Evolutionary conservation across 2,329 filamentous ascomycete genomes (phyloP), one percentile per base, ranked within the genome.

Genomic region (Trichoderma sp.): DNA sequence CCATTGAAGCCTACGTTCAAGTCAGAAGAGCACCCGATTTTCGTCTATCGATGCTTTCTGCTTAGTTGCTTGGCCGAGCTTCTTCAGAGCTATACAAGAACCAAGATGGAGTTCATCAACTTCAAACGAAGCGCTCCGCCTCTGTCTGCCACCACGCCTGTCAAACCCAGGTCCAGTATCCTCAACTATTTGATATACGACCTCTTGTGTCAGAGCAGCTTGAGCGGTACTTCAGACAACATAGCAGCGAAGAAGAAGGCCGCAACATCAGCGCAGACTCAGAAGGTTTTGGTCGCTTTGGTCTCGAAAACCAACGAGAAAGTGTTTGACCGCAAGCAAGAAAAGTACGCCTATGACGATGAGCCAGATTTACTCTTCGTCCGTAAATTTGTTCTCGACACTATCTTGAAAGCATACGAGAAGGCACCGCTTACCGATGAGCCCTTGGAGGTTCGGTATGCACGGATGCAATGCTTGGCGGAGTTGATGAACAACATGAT

Each of bases 71-170:
- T 99, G 45, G 89, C 92, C 0, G 95, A 99, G 77, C 85, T 99
- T 15, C 82, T 99, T 15, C 88, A 91, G 65, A 96, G 90, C 72
- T 99, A 98, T 79, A 97, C 93, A 71, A 88, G 93, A 62, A 92
- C 93, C 9, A 99, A 99, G 82, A 87, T 99, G 50, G 96, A 99
- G 75, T 98, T 99, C 75, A 97, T 99, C 81, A 98, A 97, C 76
- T 99, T 97, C 80, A 98, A 96, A 70, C 89, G 94, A 67, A 97
- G 93, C 73, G 90, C 92, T 7, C 91, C 93, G 62, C 92, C 94
- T 54, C 85, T 92, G 51, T 89, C 92, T 70, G 89, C 89, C 12
- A 88, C 88, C 62, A 98, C 95, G 1, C 95, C 95, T 5, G 93
- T 96, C 17, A 98, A 98, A 77, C 95, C 95, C 64, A 88, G 95